These are phyloP conservation scores for Penicillium argentinense DNA, from an alignment of 495 filamentous ascomycete genomes.

Conservation along the genomic window DNA sequence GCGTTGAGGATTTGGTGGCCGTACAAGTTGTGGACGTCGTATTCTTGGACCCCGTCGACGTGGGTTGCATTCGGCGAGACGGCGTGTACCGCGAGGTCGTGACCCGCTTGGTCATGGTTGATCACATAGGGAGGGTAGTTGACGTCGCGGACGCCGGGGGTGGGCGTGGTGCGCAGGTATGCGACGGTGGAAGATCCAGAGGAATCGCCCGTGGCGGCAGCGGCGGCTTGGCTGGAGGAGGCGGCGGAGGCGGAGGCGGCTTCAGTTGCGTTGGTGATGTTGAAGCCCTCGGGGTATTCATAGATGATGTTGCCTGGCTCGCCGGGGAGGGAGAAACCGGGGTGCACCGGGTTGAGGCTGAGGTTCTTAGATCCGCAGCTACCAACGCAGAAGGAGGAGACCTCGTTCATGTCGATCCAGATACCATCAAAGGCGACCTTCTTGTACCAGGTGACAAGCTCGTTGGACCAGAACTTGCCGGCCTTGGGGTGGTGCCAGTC, in stretches of 20 bases:
- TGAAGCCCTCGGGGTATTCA: slow-evolving; percentile 71
- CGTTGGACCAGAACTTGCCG: slow-evolving; percentile 69
- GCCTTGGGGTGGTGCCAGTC: slow-evolving; percentile 61
- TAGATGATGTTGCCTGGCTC: slow-evolving; percentile 59
- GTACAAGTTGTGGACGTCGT: slow-evolving; percentile 78
- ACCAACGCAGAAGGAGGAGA: slow-evolving; percentile 79
- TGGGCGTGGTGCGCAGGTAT: slow-evolving; percentile 65
- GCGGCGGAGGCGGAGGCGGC: slow-evolving; percentile 58
- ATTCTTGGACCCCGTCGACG: slow-evolving; percentile 66
- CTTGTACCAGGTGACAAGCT: slow-evolving; percentile 58
- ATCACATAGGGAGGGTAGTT: slow-evolving; percentile 81
- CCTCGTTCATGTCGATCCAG: slow-evolving; percentile 67
- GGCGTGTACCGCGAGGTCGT: slow-evolving; percentile 72
- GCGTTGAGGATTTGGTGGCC: slow-evolving; percentile 78
- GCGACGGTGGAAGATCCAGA: slow-evolving; percentile 38
- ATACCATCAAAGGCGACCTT: slow-evolving; percentile 60
- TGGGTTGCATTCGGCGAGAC: slow-evolving; percentile 79
- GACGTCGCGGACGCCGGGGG: slow-evolving; percentile 65
- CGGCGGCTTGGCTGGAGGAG: slow-evolving; percentile 50
- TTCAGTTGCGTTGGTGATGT: slow-evolving; percentile 68
- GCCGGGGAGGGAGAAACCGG: slow-evolving; percentile 65
- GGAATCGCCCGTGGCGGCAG: slow-evolving; percentile 35
- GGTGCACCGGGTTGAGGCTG: slow-evolving; percentile 69
- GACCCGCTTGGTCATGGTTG: slow-evolving; percentile 66
- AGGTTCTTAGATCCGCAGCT: slow-evolving; percentile 71